Evolutionary conservation across 2,329 filamentous ascomycete species (phyloP).

Genomic region (Bipolaris bicolor): DNA sequence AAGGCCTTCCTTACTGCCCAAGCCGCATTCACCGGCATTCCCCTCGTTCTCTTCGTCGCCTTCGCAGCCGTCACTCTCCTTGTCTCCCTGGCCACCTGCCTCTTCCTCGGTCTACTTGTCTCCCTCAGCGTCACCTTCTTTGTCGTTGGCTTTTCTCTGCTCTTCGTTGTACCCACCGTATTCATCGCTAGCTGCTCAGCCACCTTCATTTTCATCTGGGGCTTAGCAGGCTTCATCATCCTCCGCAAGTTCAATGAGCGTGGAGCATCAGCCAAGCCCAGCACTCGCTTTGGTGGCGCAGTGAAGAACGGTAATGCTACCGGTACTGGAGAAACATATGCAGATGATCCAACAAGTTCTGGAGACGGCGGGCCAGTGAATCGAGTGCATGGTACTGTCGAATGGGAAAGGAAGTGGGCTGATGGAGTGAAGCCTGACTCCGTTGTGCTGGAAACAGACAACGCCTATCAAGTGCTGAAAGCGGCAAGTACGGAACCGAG

Average conservation of each 20-base stretch:
- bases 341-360: conserved; percentile 1
- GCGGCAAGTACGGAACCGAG: background rate
- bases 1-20: conserved; percentile 74
- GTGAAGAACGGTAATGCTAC: background rate
- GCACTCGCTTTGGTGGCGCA: conserved; percentile 22
- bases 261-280: conserved; percentile 27
- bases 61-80: conserved; percentile 69
- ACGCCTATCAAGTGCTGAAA: conserved; percentile 17
- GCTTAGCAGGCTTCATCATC: conserved; percentile 63
- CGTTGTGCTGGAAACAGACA: conserved; percentile 8
- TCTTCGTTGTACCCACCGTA: conserved; percentile 72
- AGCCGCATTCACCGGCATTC: conserved; percentile 68
- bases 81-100: conserved; percentile 66
- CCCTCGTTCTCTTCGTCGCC: conserved; percentile 70
- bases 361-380: conserved; percentile 9
- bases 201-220: conserved; percentile 66
- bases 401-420: conserved; percentile 25
- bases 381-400: conserved; percentile 5
- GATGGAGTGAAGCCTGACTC: conserved; percentile 13
- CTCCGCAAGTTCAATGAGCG: conserved; percentile 39
- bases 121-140: conserved; percentile 68
- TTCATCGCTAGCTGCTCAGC: conserved; percentile 69
- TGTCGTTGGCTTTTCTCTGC: conserved; percentile 69
- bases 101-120: conserved; percentile 59
- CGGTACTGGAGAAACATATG: conserved; percentile 3